These are phyloP conservation scores for Cetraspora pellucida DNA, from an alignment of 192 early-diverging fungal genomes.

Conservation along the genomic window DNA sequence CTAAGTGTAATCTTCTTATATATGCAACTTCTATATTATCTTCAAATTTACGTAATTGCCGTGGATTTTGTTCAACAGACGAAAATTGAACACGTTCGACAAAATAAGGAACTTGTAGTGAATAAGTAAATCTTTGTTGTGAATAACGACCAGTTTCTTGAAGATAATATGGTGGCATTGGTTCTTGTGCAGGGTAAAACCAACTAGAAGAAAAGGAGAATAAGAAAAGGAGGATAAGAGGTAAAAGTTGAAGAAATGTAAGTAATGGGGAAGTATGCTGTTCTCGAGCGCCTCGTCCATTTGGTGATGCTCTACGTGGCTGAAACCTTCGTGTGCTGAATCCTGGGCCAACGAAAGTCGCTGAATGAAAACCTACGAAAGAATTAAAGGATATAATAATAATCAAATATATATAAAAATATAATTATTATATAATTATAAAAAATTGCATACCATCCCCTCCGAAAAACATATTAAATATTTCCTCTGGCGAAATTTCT, in stretches of 20 bases:
- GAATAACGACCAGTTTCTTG: slow-evolving; percentile 53
- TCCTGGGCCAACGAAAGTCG: slow-evolving; percentile 62
- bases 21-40: slow-evolving; percentile 71
- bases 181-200: slow-evolving; percentile 40
- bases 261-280: slow-evolving; percentile 49
- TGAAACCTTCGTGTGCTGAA: slow-evolving; percentile 36
- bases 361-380: slow-evolving; percentile 44
- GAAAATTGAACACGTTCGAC: slow-evolving; percentile 64
- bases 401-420: neutral
- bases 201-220: slow-evolving; percentile 73
- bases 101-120: slow-evolving; percentile 75
- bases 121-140: slow-evolving; percentile 54
- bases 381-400: neutral
- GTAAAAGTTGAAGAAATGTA: slow-evolving; percentile 74
- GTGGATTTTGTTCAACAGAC: slow-evolving; percentile 39
- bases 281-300: slow-evolving; percentile 42
- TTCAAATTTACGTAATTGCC: slow-evolving; percentile 70
- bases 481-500: slow-evolving; percentile 89
- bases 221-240: slow-evolving; percentile 74
- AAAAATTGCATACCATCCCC: slow-evolving; percentile 47
- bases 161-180: slow-evolving; percentile 63
- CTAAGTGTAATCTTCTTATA: slow-evolving; percentile 61
- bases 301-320: slow-evolving; percentile 40
- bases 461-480: slow-evolving; percentile 96
- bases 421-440: neutral